Percentiles rank a stretch among this genome's conserved stretches.
Conservation (phyloP, 257 asterid genomes). For the Solanum peruvianum region DNA sequence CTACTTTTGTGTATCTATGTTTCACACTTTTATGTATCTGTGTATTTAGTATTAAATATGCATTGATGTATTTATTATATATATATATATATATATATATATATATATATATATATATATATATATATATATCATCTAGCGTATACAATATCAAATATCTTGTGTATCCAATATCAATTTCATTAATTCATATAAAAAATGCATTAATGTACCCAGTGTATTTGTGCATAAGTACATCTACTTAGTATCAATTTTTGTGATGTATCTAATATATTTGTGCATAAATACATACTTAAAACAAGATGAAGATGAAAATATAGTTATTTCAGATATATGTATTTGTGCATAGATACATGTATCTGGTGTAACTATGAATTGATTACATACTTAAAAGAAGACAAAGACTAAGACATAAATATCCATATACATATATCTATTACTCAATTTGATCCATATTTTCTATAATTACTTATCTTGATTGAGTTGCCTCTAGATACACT, state of each 20-base stretch:
- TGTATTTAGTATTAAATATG: neutral
- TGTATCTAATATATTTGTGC: neutral
- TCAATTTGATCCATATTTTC: neutral
- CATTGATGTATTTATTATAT: accelerated
- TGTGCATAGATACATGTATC: neutral
- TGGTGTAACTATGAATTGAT: neutral
- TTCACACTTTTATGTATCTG: neutral
- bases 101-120: too few species aligned
- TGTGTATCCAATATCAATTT: too few species aligned
- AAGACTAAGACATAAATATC: too few species aligned
- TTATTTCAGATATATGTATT: neutral
- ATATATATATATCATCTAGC: too few species aligned
- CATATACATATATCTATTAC: neutral
- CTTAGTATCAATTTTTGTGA: neutral
- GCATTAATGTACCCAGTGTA: neutral
- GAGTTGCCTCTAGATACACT: too few species aligned
- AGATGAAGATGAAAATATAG: too few species aligned
- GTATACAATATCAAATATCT: too few species aligned
- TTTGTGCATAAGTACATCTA: neutral
- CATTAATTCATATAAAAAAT: too few species aligned
- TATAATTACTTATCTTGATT: too few species aligned
- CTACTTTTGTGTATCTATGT: neutral
- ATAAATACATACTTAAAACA: neutral
- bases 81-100: too few species aligned
- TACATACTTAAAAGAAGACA: too few species aligned